Percentiles rank a stretch among this genome's conserved stretches.
Conservation (phyloP, 495 filamentous ascomycete genomes). For the Glonium stellatum region DNA sequence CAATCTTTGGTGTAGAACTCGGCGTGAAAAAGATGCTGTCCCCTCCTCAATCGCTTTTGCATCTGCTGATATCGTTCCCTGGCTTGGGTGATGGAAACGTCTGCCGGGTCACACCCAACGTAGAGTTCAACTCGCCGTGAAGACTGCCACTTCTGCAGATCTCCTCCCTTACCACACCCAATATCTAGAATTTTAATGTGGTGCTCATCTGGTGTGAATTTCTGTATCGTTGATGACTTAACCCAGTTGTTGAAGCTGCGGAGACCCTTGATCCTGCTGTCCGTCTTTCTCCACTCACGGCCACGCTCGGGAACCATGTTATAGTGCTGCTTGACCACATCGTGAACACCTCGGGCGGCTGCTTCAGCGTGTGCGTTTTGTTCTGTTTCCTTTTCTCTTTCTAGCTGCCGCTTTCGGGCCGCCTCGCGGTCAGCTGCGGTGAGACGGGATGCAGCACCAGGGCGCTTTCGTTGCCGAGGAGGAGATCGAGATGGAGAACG, state of each 20-base stretch:
- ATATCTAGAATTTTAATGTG: constrained; percentile 76
- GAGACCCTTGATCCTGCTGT: constrained; percentile 87
- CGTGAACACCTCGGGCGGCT: constrained; percentile 53
- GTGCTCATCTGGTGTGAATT: constrained; percentile 82
- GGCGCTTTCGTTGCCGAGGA: constrained; percentile 73
- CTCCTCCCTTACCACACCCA: constrained; percentile 94
- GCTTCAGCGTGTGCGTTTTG: constrained; percentile 34
- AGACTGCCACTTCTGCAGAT: constrained; percentile 92
- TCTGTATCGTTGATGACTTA: constrained; percentile 93
- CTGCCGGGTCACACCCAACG: constrained; percentile 86
- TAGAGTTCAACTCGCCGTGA: constrained; percentile 81
- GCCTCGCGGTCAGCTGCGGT: constrained; percentile 58
- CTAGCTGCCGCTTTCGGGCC: constrained; percentile 57
- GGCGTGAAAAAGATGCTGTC: constrained; percentile 62
- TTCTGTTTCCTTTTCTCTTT: constrained; percentile 44
- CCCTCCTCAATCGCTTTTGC: constrained; percentile 46
- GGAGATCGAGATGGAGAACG: constrained; percentile 35
- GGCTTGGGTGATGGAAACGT: constrained; percentile 85
- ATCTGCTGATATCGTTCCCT: constrained; percentile 72
- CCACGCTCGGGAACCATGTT: constrained; percentile 91
- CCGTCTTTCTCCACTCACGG: constrained; percentile 87
- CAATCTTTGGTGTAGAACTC: constrained; percentile 86
- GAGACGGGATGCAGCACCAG: constrained; percentile 74
- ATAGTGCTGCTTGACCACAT: constrained; percentile 88
- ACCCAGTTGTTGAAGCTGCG: constrained; percentile 98